A percentile compares a stretch with the other conserved stretches of the same genome.
Conservation (phyloP, 73 alveolate species). For the Tetrahymena thermophila region DNA sequence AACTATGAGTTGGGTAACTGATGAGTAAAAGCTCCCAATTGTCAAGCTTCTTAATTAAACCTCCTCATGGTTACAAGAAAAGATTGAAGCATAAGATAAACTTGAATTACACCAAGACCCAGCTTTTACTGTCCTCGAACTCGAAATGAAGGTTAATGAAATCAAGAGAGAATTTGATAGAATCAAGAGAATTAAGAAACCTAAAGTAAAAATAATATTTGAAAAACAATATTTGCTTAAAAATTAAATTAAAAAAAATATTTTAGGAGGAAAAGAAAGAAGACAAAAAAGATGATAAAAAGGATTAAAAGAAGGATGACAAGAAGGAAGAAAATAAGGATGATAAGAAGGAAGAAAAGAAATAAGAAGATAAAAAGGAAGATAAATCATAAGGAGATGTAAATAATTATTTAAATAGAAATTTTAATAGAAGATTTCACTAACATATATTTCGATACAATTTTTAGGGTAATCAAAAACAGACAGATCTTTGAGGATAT, state of each 20-base stretch:
- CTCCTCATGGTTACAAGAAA: conserved; percentile 13
- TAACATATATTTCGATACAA: conserved; percentile 3
- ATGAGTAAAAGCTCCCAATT: conserved; percentile 15
- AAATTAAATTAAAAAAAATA: background rate
- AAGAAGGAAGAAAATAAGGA: conserved; percentile 5
- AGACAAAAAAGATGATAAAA: conserved; percentile 13
- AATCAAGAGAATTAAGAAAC: conserved; percentile 24
- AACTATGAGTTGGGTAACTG: conserved; percentile 35
- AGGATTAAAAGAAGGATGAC: conserved; percentile 8
- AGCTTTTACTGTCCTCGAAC: conserved; percentile 20
- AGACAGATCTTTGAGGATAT: background rate
- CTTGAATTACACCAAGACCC: conserved; percentile 38
- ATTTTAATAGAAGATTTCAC: background rate
- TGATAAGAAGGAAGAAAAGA: conserved; percentile 9
- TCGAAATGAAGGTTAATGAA: conserved; percentile 10
- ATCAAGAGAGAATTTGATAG: conserved; percentile 23
- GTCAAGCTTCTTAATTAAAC: conserved; percentile 3
- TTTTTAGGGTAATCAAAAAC: background rate
- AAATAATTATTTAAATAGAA: background rate
- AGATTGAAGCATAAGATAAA: conserved; percentile 9
- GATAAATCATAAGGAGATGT: background rate
- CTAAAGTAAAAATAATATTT: background rate
- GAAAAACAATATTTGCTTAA: too few relatives aligned
- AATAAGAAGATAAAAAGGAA: background rate
- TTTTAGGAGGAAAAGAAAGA: conserved; percentile 23